Conservation (phyloP, 495 filamentous ascomycete genomes). For the Penicillium malachiteum region DNA sequence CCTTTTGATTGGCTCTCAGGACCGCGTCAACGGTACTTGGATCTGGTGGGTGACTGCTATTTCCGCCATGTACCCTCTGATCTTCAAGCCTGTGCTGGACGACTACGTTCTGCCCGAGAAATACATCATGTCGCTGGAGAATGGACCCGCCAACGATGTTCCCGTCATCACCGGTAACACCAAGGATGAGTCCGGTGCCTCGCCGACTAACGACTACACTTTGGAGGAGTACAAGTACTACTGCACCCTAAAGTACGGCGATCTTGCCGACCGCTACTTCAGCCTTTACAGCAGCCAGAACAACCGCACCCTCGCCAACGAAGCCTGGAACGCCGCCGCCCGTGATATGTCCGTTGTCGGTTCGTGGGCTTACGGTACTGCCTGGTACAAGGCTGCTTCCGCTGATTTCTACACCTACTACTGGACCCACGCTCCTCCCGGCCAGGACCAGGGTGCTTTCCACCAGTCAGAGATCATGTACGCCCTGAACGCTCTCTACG, state of each 20-base stretch:
- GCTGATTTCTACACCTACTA: constrained; percentile 32
- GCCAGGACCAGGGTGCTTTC: constrained; percentile 28
- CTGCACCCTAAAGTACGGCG: constrained; percentile 25
- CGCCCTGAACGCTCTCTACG: constrained; percentile 26
- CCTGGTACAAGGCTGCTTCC: constrained; percentile 27
- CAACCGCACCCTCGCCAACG: constrained; percentile 19
- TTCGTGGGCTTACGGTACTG: constrained; percentile 26
- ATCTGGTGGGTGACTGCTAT: constrained; percentile 30
- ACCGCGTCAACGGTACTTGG: constrained; percentile 21
- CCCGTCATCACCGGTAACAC: constrained; percentile 33
- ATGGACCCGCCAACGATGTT: constrained; percentile 38
- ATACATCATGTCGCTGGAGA: constrained; percentile 24
- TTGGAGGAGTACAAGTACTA: constrained; percentile 22
- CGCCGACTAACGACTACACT: constrained; percentile 22
- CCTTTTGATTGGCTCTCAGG: constrained; percentile 20
- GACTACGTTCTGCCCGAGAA: constrained; percentile 26
- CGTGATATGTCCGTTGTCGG: constrained; percentile 23
- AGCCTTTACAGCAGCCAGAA: constrained; percentile 22
- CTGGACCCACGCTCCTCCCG: constrained; percentile 32
- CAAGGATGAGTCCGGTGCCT: constrained; percentile 31
- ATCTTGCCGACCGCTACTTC: constrained; percentile 23
- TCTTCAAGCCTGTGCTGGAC: constrained; percentile 34
- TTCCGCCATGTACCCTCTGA: constrained; percentile 22
- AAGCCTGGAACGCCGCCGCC: constrained; percentile 29
- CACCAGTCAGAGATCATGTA: constrained; percentile 35